Evolutionary conservation across 768 basidiomycete species (phyloP).

Genomic region (Tephrocybe sp.): DNA sequence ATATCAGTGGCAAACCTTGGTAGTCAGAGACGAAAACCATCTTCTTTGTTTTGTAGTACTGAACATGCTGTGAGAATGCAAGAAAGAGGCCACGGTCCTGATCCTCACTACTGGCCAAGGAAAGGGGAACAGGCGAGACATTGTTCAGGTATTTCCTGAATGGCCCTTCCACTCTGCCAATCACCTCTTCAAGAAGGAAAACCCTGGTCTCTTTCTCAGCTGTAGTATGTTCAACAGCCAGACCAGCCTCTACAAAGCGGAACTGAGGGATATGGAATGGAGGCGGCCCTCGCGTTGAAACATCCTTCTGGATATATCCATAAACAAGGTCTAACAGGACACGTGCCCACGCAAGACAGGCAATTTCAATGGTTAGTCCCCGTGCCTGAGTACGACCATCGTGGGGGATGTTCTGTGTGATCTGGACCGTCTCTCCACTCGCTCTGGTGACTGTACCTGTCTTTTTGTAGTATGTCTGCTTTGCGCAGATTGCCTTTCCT

Average conservation of each 20-base stretch:
- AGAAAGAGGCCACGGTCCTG: constrained; percentile 18
- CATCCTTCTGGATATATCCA: constrained; percentile 7
- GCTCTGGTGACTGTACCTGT: too few species aligned
- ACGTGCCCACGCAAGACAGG: constrained; percentile 22
- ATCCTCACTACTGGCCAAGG: neutral
- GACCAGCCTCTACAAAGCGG: constrained; percentile 16
- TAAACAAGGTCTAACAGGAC: constrained; percentile 20
- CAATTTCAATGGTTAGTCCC: constrained; percentile 19
- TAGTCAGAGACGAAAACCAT: constrained; percentile 24
- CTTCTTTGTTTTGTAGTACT: constrained; percentile 22
- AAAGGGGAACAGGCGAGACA: constrained; percentile 14
- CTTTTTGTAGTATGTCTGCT: constrained; percentile 16
- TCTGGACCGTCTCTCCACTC: neutral
- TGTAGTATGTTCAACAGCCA: constrained; percentile 7
- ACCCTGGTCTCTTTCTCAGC: neutral
- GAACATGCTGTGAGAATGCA: constrained; percentile 26
- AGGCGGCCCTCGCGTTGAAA: neutral
- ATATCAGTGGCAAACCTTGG: too few species aligned
- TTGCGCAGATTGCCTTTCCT: constrained; percentile 12
- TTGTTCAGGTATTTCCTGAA: constrained; percentile 28
- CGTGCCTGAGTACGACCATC: constrained; percentile 16
- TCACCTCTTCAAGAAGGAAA: constrained; percentile 21
- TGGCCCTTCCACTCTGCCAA: constrained; percentile 7
- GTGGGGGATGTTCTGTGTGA: constrained; percentile 10
- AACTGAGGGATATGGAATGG: constrained; percentile 16